Evolutionary conservation across 2,329 filamentous ascomycete species (phyloP).

Genomic region (Daldinia sp.): DNA sequence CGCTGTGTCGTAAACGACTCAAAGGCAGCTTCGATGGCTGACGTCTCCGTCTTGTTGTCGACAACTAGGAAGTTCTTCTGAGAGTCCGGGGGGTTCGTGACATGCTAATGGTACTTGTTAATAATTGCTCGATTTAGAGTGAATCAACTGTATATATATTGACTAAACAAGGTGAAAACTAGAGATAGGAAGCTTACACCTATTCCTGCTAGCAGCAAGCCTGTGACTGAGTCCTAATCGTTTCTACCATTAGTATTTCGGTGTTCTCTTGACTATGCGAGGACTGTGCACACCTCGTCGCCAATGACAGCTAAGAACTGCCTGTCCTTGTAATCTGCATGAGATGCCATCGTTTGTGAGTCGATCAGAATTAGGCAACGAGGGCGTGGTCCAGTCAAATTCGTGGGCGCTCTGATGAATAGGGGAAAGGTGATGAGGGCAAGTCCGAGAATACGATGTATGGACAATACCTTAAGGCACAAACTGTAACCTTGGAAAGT

Average conservation of each 20-base stretch:
- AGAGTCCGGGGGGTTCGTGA: constrained; percentile 86
- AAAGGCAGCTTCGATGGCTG: constrained; percentile 90
- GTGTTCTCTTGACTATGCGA: constrained; percentile 25
- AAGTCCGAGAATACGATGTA: constrained; percentile 15
- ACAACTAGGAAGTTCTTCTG: constrained; percentile 99
- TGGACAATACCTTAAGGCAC: neutral
- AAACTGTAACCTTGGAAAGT: constrained; percentile 2
- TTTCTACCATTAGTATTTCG: constrained; percentile 13
- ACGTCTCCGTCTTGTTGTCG: constrained; percentile 89
- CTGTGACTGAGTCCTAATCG: constrained; percentile 90
- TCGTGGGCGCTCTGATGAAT: constrained; percentile 12
- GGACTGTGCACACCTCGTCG: constrained; percentile 77
- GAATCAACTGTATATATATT: neutral
- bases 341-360: constrained; percentile 58
- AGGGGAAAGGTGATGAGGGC: neutral
- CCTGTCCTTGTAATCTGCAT: constrained; percentile 80
- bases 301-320: constrained; percentile 98
- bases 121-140: neutral
- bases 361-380: constrained; percentile 21
- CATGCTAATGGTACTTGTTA: constrained; percentile 71
- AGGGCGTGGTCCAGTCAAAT: constrained; percentile 11
- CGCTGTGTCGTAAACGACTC: constrained; percentile 87
- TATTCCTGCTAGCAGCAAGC: constrained; percentile 92
- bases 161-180: neutral
- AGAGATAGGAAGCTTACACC: constrained; percentile 69